These are phyloP conservation scores for Saccharomycopsis fermentans DNA, from an alignment of 805 yeast genomes.

Conservation along the genomic window DNA sequence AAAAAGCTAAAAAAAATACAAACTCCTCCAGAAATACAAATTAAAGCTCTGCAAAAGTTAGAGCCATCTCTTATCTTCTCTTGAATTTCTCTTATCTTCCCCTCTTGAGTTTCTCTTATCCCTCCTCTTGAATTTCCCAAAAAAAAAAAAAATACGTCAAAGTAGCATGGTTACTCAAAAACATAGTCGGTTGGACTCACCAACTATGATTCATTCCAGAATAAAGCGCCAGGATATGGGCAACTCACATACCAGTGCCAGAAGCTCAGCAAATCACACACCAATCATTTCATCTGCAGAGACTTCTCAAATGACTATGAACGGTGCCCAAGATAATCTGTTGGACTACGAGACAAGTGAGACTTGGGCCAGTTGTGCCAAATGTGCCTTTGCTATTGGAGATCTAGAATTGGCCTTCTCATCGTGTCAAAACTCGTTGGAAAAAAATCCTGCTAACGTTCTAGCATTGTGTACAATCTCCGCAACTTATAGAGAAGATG, in stretches of 20 bases:
- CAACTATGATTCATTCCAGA: constrained; percentile 10
- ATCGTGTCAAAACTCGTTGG: constrained; percentile 34
- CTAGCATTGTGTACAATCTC: constrained; percentile 35
- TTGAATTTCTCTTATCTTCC: no score
- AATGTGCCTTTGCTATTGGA: constrained; percentile 13
- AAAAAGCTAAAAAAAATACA: no score
- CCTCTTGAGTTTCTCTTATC: no score
- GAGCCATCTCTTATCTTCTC: no score
- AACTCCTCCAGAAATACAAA: no score
- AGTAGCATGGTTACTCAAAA: constrained; percentile 1
- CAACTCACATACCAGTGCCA: neutral
- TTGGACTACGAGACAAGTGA: constrained; percentile 13
- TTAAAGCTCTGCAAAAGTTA: no score
- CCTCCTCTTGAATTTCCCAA: no score
- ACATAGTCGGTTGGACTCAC: constrained; percentile 12
- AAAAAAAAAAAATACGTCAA: no score
- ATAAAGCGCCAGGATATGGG: constrained; percentile 14
- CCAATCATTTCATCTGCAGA: neutral
- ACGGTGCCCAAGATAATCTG: neutral
- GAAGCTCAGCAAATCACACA: neutral
- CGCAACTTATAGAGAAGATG: constrained; percentile 32
- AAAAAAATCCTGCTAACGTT: constrained; percentile 31
- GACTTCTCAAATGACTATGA: neutral
- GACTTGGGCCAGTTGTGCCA: constrained; percentile 17
- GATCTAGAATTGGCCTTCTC: constrained; percentile 30